A percentile compares a stretch with the other conserved stretches of the same genome.
Evolutionary conservation across 306 rosid genomes (phyloP).

Genomic region (Cyamopsis tetragonoloba): DNA sequence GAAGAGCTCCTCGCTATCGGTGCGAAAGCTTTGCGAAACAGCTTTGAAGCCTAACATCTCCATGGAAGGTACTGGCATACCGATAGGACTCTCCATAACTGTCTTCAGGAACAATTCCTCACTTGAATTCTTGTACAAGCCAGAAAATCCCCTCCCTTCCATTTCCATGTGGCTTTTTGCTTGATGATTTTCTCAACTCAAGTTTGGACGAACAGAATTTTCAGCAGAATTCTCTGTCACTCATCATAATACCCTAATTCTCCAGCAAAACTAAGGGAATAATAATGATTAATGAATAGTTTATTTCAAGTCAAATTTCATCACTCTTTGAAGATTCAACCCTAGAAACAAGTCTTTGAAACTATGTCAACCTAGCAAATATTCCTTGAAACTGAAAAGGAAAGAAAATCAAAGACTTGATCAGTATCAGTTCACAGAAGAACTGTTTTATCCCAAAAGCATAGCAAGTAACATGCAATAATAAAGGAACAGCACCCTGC

Average conservation of each 20-base stretch:
- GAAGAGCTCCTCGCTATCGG: slow-evolving; percentile 91
- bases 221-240: slow-evolving; percentile 18
- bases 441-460: slow-evolving; percentile 25
- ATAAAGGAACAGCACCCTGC: slow-evolving; percentile 5
- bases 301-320: background rate
- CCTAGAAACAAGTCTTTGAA: slow-evolving; percentile 6
- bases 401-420: background rate
- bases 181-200: slow-evolving; percentile 17
- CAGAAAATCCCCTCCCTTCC: slow-evolving; percentile 86
- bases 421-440: background rate
- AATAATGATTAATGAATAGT: too few relatives aligned
- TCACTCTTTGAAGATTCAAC: slow-evolving; percentile 29
- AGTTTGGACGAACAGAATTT: slow-evolving; percentile 20
- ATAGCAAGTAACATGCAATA: slow-evolving; percentile 19
- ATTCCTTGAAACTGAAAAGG: background rate
- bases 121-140: slow-evolving; percentile 72
- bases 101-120: slow-evolving; percentile 80
- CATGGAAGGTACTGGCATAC: slow-evolving; percentile 62
- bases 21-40: slow-evolving; percentile 66
- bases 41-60: slow-evolving; percentile 80
- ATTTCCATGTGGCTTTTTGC: slow-evolving; percentile 32
- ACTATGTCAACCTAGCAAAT: slow-evolving; percentile 21
- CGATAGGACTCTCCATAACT: slow-evolving; percentile 71
- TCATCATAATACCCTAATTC: slow-evolving; percentile 15
- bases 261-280: slow-evolving; percentile 25